Base-by-base conservation (phyloP, 176 grass and related monocot species). In the Bolboschoenus planiculmis region DNA sequence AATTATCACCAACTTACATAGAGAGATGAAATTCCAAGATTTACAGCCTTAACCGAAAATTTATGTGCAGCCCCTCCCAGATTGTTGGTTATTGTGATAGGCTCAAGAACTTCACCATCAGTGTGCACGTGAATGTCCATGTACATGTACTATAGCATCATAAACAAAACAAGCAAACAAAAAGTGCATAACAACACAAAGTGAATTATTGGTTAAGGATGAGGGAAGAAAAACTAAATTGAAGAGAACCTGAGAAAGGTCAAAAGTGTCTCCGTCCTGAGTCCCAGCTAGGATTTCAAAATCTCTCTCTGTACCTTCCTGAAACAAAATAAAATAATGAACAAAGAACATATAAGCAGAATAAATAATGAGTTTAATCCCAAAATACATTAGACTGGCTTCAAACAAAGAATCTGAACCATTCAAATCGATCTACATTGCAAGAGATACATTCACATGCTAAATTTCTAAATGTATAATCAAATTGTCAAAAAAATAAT, bases 251-350 rank as follows among this genome's bases (percentile, higher is more conserved):
- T 97, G 92, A 82, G 90, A 97, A 91, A 80, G 84, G 23, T 93
- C 84, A 84, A 97, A 97, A 73, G 85, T 53, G 72, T 87, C 81
- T 78, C 92, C 95, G 88, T 97, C 95, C 81, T 92, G 86, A 46
- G 92, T 93, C 29, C 95, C 92, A 47, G 95, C 81, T 58, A 90
- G 89, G 85, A 97, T 91, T 83, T 94, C 92, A 79, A 97, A 88
- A 81, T 86, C 81, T 89, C 83, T 81, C 80, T 79, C 86, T 67
- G 85, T 91, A 88, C 95, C 92, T 92, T 94, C 90, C 95, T 97
- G 78, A 88, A 89, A 88, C 39, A 85, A 63, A 83, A 87, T 14
- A 91, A 57, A 7, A 65, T 20, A 54, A 79, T 83, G 79, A 39
- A 90, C 51, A 61, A 74, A 83, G 18, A 67, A 68, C 33, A 74